Evolutionary conservation across 192 early-diverging fungal genomes (phyloP).

Genomic region (Backusella luteola): DNA sequence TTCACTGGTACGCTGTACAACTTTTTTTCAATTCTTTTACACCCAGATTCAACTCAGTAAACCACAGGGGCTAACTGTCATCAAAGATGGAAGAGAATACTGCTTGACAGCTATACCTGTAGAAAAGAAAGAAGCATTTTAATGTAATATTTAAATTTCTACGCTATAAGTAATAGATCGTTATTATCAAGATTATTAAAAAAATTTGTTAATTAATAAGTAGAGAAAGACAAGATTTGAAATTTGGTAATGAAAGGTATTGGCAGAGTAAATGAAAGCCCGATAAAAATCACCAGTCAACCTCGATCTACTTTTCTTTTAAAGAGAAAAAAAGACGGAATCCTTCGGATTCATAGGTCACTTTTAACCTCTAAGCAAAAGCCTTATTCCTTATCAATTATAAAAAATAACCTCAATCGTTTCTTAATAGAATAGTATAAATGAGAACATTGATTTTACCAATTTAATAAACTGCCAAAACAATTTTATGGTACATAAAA

Average conservation of each 20-base stretch:
- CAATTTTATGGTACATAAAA: neutral
- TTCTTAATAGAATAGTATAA: neutral
- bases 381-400: neutral
- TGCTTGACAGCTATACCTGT: neutral
- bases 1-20: neutral
- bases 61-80: neutral
- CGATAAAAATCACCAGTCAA: neutral
- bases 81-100: neutral
- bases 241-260: neutral
- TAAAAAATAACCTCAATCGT: neutral
- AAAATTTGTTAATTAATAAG: neutral
- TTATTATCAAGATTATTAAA: neutral
- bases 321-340: neutral
- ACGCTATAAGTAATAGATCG: neutral
- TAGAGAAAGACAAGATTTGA: neutral
- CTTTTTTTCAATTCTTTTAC: neutral
- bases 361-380: neutral
- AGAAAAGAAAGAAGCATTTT: neutral
- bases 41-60: neutral
- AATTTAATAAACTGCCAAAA: neutral
- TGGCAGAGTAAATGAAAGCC: neutral
- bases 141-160: neutral
- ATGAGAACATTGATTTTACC: neutral
- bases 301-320: neutral
- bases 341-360: neutral